Evolutionary conservation across 2,329 filamentous ascomycete genomes (phyloP).

Genomic region (Ilyonectria robusta): DNA sequence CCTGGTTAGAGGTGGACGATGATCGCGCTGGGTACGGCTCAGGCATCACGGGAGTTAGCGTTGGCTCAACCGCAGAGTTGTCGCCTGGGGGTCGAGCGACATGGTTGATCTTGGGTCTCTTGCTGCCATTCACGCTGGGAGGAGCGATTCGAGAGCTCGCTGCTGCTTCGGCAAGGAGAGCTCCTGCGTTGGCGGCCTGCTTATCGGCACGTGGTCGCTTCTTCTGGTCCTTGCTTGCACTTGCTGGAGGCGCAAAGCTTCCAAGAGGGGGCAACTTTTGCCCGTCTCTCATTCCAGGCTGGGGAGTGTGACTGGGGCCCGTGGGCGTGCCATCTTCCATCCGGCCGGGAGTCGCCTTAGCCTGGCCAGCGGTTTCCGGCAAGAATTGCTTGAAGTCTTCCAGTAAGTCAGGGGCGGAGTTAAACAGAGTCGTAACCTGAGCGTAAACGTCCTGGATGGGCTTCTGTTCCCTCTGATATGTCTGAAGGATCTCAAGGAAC

Average conservation of each 20-base stretch:
- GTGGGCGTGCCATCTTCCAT: conserved; percentile 67
- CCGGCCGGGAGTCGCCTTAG: conserved; percentile 67
- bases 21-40: conserved; percentile 86
- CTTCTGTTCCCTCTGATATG: conserved; percentile 97
- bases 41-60: conserved; percentile 88
- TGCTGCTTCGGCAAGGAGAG: conserved; percentile 60
- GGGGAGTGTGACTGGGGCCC: conserved; percentile 68
- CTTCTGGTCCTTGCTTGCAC: conserved; percentile 90
- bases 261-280: conserved; percentile 94
- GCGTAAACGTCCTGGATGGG: conserved; percentile 98
- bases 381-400: conserved; percentile 99
- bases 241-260: conserved; percentile 88
- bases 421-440: conserved; percentile 95
- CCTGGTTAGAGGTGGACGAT: conserved; percentile 80
- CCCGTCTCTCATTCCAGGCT: conserved; percentile 68
- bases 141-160: conserved; percentile 53
- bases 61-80: conserved; percentile 81
- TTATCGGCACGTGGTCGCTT: conserved; percentile 81
- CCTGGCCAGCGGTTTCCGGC: conserved; percentile 80
- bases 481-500: conserved; percentile 97
- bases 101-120: conserved; percentile 83
- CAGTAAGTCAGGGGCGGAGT: conserved; percentile 90
- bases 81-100: conserved; percentile 73
- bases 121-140: conserved; percentile 57
- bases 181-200: conserved; percentile 62